Evolutionary conservation across 1,139 yeast species (phyloP).

Genomic region (Kluyveromyces sp.): DNA sequence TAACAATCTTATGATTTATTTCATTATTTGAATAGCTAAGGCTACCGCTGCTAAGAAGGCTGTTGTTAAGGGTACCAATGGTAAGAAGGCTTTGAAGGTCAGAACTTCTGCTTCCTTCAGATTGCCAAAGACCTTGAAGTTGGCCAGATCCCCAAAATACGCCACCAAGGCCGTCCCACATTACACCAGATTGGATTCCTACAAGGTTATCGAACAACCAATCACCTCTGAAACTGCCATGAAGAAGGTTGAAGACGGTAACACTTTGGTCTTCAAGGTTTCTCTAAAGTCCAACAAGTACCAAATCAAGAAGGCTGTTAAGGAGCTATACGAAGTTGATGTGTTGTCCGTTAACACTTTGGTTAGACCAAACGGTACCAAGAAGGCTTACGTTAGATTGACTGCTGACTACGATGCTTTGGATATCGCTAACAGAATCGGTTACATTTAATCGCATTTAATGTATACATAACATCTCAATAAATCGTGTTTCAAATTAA

Average conservation of each 20-base stretch:
- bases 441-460: conserved; percentile 67
- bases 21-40: conserved; percentile 38
- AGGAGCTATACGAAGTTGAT: conserved; percentile 97
- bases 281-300: conserved; percentile 94
- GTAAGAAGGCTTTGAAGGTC: conserved; percentile 84
- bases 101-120: conserved; percentile 95
- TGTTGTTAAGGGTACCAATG: conserved; percentile 95
- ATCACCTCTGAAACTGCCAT: conserved; percentile 98
- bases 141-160: conserved; percentile 92
- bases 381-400: conserved; percentile 99
- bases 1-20: conserved; percentile 8
- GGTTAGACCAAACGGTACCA: conserved; percentile 98
- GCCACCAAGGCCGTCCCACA: conserved; percentile 96
- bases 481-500: conserved; percentile 7
- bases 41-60: conserved; percentile 99
- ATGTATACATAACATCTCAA: conserved; percentile 12
- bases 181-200: conserved; percentile 93
- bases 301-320: conserved; percentile 97
- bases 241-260: conserved; percentile 99
- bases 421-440: conserved; percentile 99
- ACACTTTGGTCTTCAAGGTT: conserved; percentile 98
- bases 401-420: conserved; percentile 99
- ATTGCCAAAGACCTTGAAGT: conserved; percentile 94
- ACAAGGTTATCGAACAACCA: conserved; percentile 92
- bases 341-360: conserved; percentile 91